Evolutionary conservation across 192 early-diverging fungal species (phyloP), one percentile per base, ranked within the genome.

Genomic region (Phlyctochytrium bullatum): DNA sequence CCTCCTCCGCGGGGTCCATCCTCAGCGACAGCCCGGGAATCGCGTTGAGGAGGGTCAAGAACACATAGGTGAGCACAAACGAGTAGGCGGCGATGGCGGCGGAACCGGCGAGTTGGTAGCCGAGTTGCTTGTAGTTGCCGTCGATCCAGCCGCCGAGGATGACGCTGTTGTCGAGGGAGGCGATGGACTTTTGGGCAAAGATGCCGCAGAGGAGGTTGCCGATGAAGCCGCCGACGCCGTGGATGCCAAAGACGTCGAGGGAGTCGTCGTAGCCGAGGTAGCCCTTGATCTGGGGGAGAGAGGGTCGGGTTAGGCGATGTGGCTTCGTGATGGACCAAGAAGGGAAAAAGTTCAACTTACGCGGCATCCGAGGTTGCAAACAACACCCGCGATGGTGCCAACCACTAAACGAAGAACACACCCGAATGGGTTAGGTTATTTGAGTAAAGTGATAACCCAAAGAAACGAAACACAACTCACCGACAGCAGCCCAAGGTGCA

Each of bases 161-260:
- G 14, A 76, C 75, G 34, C 71, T 70, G 24, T 67, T 29, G 17
- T 88, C 88, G 33, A 95, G 84, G 1, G 73, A 82, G 32, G 87
- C 86, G 23, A 94, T 75, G 0, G 69, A 73, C 54, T 85, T 83
- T 68, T 89, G 85, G 59, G 92, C 92, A 80, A 97, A 95, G 34
- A 95, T 71, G 47, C 91, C 95, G 14, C 93, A 95, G 35, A 95
- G 78, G 54, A 97, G 52, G 40, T 88, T 86, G 0, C 95, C 95
- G 36, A 92, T 81, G 52, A 86, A 62, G 23, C 94, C 95, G 40
- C 92, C 90, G 23, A 94, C 81, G 51, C 90, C 93, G 68, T 97
- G 95, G 14, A 90, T 86, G 47, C 87, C 91, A 74, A 88, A 91
- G 20, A 88, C 92, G 67, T 94, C 94, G 35, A 96, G 78, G 51